Evolutionary conservation across 2,329 filamentous ascomycete species (phyloP), one percentile per base, ranked within the genome.

Genomic region (Alternaria postmessia): DNA sequence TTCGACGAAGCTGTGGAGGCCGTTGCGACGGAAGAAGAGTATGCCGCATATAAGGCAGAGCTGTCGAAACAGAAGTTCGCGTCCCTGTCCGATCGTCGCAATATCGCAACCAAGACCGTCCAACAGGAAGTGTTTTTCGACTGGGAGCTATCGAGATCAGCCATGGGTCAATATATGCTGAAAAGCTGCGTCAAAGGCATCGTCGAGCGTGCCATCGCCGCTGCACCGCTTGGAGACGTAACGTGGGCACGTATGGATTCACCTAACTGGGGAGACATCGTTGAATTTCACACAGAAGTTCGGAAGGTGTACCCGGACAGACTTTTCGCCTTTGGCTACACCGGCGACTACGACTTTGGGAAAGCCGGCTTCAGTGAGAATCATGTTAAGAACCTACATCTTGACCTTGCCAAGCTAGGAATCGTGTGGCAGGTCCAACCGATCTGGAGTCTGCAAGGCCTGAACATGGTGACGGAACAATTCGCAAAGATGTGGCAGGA

Each of bases 371-470:
- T 76, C 65, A 67, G 67, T 8, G 51, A 65, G 2, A 72, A 75
- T 22, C 66, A 77, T 22, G 60, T 80, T 14, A 70, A 75, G 56
- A 71, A 67, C 0, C 66, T 80, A 9, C 73, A 67, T 24, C 61
- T 63, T 26, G 76, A 79, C 48, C 49, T 80, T 54, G 76, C 79
- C 55, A 77, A 78, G 63, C 67, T 79, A 61, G 75, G 78, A 8
- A 66, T 81, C 7, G 75, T 77, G 4, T 81, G 78, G 79, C 79
- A 81, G 57, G 77, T 81, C 1, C 78, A 81, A 72, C 79, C 78
- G 2, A 79, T 81, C 54, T 80, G 77, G 75, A 67, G 68, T 24
- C 51, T 79, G 12, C 73, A 77, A 42, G 79, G 79, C 0, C 59
- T 79, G 18, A 78, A 79, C 56, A 63, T 75, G 53, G 64, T 67